Percentiles rank a stretch among this genome's conserved stretches.
phyloP scores from a whole-genome alignment of 2,329 filamentous ascomycete species.

The Penicillium sp. region DNA sequence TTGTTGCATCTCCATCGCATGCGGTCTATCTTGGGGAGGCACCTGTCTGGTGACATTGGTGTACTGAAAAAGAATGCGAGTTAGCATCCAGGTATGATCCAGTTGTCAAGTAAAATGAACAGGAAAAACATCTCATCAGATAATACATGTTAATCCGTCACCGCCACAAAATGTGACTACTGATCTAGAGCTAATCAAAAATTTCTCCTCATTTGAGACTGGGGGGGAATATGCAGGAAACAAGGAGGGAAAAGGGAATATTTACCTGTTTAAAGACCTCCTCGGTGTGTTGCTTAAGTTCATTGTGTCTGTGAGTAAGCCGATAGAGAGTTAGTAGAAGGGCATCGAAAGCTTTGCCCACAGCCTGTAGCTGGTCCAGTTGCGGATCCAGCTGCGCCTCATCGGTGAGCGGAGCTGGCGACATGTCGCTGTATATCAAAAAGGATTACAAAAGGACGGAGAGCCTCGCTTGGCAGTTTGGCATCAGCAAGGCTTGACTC shows the following conservation, averaged over 20 bases:
- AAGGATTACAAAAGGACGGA: slow-evolving; percentile 20
- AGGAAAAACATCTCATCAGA: slow-evolving; percentile 41
- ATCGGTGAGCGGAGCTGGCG: slow-evolving; percentile 28
- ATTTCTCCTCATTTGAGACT: slow-evolving; percentile 49
- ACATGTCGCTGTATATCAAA: slow-evolving; percentile 25
- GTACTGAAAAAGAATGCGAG: slow-evolving; percentile 15
- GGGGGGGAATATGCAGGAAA: slow-evolving; percentile 6
- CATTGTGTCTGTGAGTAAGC: slow-evolving; percentile 37
- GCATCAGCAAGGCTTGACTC: slow-evolving; percentile 19
- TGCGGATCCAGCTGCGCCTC: slow-evolving; percentile 32
- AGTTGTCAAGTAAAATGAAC: slow-evolving; percentile 11
- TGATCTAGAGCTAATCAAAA: slow-evolving; percentile 76
- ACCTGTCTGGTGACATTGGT: slow-evolving; percentile 19
- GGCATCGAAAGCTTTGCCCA: slow-evolving; percentile 41
- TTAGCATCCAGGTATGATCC: slow-evolving; percentile 24
- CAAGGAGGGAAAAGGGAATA: slow-evolving; percentile 2
- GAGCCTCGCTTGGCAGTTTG: slow-evolving; percentile 2
- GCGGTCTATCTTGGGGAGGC: slow-evolving; percentile 23
- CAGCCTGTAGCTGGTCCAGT: slow-evolving; percentile 29
- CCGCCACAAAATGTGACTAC: slow-evolving; percentile 56
- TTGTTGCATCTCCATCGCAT: slow-evolving; percentile 29
- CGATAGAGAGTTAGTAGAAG: slow-evolving; percentile 40
- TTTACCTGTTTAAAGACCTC: slow-evolving; percentile 41
- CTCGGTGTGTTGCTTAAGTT: slow-evolving; percentile 34
- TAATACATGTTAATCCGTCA: slow-evolving; percentile 61